These are phyloP conservation scores for Tuctoria greenei DNA, from an alignment of 176 grass and related monocot species.

Conservation along the genomic window DNA sequence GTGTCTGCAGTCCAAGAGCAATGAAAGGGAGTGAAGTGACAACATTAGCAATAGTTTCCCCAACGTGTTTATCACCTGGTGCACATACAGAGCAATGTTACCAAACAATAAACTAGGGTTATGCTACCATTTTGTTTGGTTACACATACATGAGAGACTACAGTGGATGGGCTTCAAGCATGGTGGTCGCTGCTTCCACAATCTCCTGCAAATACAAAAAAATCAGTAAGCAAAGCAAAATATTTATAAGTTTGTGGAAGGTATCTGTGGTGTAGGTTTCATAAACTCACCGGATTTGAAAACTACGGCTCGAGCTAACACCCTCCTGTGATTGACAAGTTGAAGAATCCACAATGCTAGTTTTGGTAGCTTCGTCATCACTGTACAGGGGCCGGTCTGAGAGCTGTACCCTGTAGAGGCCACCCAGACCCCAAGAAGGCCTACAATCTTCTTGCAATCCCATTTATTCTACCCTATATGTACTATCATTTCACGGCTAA, in stretches of 20 bases:
- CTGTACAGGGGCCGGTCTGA: slow-evolving; percentile 34
- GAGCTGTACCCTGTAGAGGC: slow-evolving; percentile 58
- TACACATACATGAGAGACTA: slow-evolving; percentile 67
- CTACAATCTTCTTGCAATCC: slow-evolving; percentile 42
- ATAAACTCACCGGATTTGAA: slow-evolving; percentile 54
- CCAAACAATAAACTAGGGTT: background rate
- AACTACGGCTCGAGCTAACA: slow-evolving; percentile 39
- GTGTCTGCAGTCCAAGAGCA: slow-evolving; percentile 70
- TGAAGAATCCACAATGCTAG: slow-evolving; percentile 33
- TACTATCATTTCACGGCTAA: slow-evolving; percentile 7
- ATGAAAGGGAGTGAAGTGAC: slow-evolving; percentile 90
- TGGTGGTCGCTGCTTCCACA: slow-evolving; percentile 77
- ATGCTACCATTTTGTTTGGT: background rate
- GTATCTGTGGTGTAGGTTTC: background rate
- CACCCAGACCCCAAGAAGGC: slow-evolving; percentile 47
- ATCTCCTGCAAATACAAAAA: slow-evolving; percentile 55
- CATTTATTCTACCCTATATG: slow-evolving; percentile 41
- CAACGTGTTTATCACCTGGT: slow-evolving; percentile 76
- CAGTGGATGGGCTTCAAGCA: slow-evolving; percentile 82
- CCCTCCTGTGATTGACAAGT: slow-evolving; percentile 26
- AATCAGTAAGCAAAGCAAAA: slow-evolving; percentile 7
- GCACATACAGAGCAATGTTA: slow-evolving; percentile 8
- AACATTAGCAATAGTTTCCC: slow-evolving; percentile 89
- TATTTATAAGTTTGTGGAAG: background rate
- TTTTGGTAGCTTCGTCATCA: slow-evolving; percentile 33